These are phyloP conservation scores for Calamus simplicifolius DNA, from an alignment of 176 grass and related monocot genomes.

Conservation along the genomic window DNA sequence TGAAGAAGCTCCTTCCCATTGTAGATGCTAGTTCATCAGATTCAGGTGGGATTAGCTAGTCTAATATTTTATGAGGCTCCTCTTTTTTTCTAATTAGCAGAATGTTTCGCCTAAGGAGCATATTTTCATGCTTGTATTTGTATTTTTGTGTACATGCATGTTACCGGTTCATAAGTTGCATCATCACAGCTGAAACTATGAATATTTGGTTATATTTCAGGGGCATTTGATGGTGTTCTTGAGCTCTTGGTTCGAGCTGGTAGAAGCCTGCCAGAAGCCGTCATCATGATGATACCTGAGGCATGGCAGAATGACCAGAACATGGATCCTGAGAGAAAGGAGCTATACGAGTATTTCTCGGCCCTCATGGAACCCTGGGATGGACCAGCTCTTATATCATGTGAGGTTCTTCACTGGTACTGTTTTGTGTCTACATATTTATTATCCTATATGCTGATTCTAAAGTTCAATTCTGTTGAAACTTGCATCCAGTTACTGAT, in stretches of 20 bases:
- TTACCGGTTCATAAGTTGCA: no score
- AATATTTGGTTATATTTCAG: conserved; percentile 33
- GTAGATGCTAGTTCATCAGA: conserved; percentile 93
- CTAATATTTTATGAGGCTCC: no score
- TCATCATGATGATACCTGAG: conserved; percentile 99
- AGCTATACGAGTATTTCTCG: conserved; percentile 81
- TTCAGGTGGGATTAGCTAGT: conserved; percentile 39
- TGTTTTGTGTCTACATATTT: no score
- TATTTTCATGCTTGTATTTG: no score
- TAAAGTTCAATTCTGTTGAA: no score
- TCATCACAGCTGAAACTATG: background rate
- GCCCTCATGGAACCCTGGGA: conserved; percentile 99
- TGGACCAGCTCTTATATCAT: conserved; percentile 98
- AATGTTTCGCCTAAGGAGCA: no score
- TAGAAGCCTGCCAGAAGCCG: conserved; percentile 82
- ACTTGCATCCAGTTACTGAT: conserved; percentile 60
- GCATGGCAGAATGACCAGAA: conserved; percentile 96
- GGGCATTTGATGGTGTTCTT: conserved; percentile 86
- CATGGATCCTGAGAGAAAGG: conserved; percentile 83
- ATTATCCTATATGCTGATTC: background rate
- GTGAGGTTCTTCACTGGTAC: conserved; percentile 29
- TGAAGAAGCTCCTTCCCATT: conserved; percentile 82
- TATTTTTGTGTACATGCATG: no score
- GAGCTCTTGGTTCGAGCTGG: conserved; percentile 87
- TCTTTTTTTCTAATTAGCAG: no score